Base-by-base conservation (phyloP, 257 asterid genomes). In the Nicotiana benthamiana region DNA sequence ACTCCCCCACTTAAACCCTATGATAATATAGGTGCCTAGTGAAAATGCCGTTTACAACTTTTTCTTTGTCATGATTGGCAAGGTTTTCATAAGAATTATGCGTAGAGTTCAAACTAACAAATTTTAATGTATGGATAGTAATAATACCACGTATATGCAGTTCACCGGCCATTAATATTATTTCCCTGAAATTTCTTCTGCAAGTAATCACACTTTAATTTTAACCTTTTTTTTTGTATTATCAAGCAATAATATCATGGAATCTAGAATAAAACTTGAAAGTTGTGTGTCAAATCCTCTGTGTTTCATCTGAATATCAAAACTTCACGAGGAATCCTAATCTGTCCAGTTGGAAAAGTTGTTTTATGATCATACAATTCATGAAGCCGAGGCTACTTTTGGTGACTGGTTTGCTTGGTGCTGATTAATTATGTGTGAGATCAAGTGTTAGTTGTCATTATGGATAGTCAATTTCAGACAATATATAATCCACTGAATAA, bases 281-380 rank as follows among this genome's bases (percentile, higher is more conserved):
- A 72, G 9, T 51, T 24, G 20, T 2, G 22, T 22, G 40, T 72
- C 26, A 30, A 68, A 68, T 68, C 77, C 43, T 13, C 36, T 72
- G 59, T 72, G 36, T 22, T 46, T 72, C 77, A 72, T 72, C 20
- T 10, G 22, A 72, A 72, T 6, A 72, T 20, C 48, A 12, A 22
- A 43, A 43, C 9, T 20, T 72, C 77, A 72, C 77, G 59, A 40
- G 78, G 26, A 24, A 72, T 48, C 60, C 2, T 72, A 46, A 22
- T 46, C 78, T 22, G 46, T 72, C 60, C 26, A 46, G 78, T 72
- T 72, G 78, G 36, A 13, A 68, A 72, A 46, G 60, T 46, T 13
- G 78, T 46, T 72, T 22, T 22, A 22, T 72, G 78, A 46, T 72
- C 78, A 72, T 15, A 72, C 11, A 72, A 24, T 72, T 72, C 78